A percentile compares a stretch with the other conserved stretches of the same genome.
phyloP scores from a whole-genome alignment of 352 stramenopile species.

The Phytophthora constricta region DNA sequence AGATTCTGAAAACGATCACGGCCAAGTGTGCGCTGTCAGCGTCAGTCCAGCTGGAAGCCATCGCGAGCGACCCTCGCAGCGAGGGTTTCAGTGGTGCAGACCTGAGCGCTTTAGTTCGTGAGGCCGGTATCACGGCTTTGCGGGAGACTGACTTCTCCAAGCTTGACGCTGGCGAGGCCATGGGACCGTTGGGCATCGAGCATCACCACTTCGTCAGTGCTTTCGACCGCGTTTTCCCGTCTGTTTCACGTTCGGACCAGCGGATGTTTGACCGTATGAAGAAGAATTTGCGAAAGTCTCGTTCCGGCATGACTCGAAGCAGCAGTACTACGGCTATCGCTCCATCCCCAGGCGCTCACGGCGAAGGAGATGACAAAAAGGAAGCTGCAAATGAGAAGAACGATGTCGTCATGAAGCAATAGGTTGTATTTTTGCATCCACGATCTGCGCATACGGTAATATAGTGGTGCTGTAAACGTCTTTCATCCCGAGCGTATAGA shows the following conservation, averaged over 20 bases:
- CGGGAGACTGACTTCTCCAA: slow-evolving; percentile 62
- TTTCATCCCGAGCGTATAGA: too few species aligned
- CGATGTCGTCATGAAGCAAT: slow-evolving; percentile 30
- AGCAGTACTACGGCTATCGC: slow-evolving; percentile 6
- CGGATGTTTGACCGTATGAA: slow-evolving; percentile 91
- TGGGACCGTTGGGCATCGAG: slow-evolving; percentile 58
- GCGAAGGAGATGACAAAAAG: slow-evolving; percentile 2
- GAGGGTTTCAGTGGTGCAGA: slow-evolving; percentile 98
- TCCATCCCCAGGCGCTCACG: not conserved
- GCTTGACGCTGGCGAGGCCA: slow-evolving; percentile 34
- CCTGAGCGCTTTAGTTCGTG: slow-evolving; percentile 95
- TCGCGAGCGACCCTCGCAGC: slow-evolving; percentile 90
- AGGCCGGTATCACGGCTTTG: slow-evolving; percentile 96
- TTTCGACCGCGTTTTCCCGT: slow-evolving; percentile 86
- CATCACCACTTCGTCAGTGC: slow-evolving; percentile 73
- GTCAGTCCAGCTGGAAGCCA: slow-evolving; percentile 87
- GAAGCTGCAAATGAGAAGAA: slow-evolving; percentile 1
- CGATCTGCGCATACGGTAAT: not conserved
- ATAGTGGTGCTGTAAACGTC: too few species aligned
- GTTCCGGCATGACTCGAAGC: slow-evolving; percentile 39
- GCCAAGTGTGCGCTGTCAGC: slow-evolving; percentile 70
- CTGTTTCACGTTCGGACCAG: slow-evolving; percentile 83
- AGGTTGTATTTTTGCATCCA: slow-evolving; percentile 18
- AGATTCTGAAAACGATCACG: slow-evolving; percentile 94
- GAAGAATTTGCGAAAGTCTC: slow-evolving; percentile 83